Evolutionary conservation across 176 grass and related monocot genomes (phyloP).

Genomic region (Lolium multiflorum): DNA sequence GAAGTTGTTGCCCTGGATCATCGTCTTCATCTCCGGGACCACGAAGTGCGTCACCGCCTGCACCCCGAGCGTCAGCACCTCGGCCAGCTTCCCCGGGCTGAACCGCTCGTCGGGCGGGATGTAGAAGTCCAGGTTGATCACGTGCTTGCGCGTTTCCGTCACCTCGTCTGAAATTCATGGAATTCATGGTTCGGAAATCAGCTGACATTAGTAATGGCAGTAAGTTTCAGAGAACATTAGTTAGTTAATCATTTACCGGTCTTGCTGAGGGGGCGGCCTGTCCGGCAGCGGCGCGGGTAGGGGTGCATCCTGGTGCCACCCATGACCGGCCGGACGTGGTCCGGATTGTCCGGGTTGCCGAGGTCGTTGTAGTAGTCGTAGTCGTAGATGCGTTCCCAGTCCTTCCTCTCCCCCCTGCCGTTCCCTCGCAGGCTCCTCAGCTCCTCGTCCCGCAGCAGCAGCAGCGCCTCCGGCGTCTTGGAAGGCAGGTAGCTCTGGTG

Average conservation of each 20-base stretch:
- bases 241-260: constrained; percentile 10
- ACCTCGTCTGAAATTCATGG: constrained; percentile 38
- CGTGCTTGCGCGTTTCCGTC: constrained; percentile 66
- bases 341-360: constrained; percentile 63
- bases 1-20: constrained; percentile 68
- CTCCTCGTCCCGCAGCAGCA: constrained; percentile 69
- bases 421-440: constrained; percentile 65
- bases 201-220: neutral
- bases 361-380: constrained; percentile 90
- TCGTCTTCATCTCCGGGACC: constrained; percentile 62
- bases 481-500: constrained; percentile 75
- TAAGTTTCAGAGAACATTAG: neutral
- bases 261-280: constrained; percentile 62
- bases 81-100: constrained; percentile 72
- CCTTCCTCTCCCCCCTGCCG: constrained; percentile 68
- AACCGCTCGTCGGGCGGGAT: constrained; percentile 93
- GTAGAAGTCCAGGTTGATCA: constrained; percentile 90
- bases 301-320: constrained; percentile 63
- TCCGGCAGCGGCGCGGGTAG: constrained; percentile 85
- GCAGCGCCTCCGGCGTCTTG: constrained; percentile 65
- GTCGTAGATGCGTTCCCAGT: constrained; percentile 89
- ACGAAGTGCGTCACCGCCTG: constrained; percentile 87
- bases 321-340: constrained; percentile 62
- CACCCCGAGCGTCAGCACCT: constrained; percentile 66
- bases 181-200: neutral